These are phyloP conservation scores for Mucor plumbeus DNA, from an alignment of 371 early-diverging fungal species.

Conservation along the genomic window DNA sequence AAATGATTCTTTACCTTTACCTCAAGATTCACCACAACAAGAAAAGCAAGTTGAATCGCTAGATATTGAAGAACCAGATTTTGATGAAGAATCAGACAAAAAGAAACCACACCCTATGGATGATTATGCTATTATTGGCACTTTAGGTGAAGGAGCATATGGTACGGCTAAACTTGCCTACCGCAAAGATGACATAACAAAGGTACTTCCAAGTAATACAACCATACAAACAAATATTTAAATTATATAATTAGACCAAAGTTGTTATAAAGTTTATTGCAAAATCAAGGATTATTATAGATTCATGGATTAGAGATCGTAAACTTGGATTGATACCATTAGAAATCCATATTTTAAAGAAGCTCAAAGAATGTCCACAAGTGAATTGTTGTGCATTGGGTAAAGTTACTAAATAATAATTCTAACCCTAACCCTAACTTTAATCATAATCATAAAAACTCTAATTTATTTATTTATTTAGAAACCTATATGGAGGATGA, in stretches of 20 bases:
- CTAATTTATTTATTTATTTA: background rate
- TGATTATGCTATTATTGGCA: slow-evolving; percentile 64
- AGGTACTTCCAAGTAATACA: slow-evolving; percentile 37
- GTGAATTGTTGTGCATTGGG: slow-evolving; percentile 62
- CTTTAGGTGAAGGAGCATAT: slow-evolving; percentile 80
- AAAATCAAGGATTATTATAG: slow-evolving; percentile 68
- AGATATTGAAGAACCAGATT: background rate
- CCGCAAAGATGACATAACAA: slow-evolving; percentile 49
- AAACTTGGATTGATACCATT: slow-evolving; percentile 66
- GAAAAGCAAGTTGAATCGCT: background rate
- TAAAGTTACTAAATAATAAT: slow-evolving; percentile 15
- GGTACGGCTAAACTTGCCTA: slow-evolving; percentile 68
- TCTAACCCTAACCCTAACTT: background rate
- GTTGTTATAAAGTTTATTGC: slow-evolving; percentile 73
- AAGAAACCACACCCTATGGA: slow-evolving; percentile 31
- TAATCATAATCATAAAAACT: background rate
- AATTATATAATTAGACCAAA: slow-evolving; percentile 38
- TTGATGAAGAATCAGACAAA: background rate
- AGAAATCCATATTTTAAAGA: slow-evolving; percentile 71
- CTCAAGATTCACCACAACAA: background rate
- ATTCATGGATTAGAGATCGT: slow-evolving; percentile 72
- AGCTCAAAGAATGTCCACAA: slow-evolving; percentile 61
- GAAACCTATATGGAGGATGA: slow-evolving; percentile 52
- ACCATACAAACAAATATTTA: background rate
- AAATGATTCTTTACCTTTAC: background rate